Conservation (phyloP, 345 rosid species). For the Gossypium mustelinum region DNA sequence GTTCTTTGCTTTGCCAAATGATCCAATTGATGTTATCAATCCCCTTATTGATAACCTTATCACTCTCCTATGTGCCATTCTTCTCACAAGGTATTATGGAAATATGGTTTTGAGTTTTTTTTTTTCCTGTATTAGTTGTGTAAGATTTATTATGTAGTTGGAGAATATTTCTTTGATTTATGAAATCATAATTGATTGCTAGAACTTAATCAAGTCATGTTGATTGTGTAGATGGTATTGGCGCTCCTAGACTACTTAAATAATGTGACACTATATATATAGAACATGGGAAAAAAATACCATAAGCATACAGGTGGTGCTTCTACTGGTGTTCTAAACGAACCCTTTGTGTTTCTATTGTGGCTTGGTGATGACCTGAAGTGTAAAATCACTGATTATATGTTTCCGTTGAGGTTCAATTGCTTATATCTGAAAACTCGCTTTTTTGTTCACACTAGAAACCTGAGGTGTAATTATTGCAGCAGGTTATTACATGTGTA, state of each 20-base stretch:
- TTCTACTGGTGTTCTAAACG: background rate
- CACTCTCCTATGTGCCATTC: constrained; percentile 92
- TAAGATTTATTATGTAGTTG: background rate
- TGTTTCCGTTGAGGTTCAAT: background rate
- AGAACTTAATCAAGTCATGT: background rate
- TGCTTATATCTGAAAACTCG: background rate
- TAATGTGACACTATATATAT: background rate
- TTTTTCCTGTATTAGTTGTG: background rate
- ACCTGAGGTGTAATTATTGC: background rate
- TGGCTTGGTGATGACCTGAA: constrained; percentile 1
- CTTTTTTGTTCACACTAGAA: background rate
- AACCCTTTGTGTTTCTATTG: background rate
- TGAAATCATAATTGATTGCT: background rate
- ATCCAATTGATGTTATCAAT: constrained; percentile 76
- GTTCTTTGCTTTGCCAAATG: constrained; percentile 87
- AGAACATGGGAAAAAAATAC: background rate
- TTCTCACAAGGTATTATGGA: constrained; percentile 75
- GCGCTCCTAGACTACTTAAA: background rate
- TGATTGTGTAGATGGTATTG: background rate
- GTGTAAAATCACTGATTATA: background rate
- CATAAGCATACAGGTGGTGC: background rate
- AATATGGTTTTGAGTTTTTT: background rate
- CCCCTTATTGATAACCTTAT: constrained; percentile 90
- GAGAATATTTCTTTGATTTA: background rate
- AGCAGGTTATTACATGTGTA: background rate